Evolutionary conservation across 441 rosid genomes (phyloP), one percentile per base, ranked within the genome.

Genomic region (Bruguiera hainesii): DNA sequence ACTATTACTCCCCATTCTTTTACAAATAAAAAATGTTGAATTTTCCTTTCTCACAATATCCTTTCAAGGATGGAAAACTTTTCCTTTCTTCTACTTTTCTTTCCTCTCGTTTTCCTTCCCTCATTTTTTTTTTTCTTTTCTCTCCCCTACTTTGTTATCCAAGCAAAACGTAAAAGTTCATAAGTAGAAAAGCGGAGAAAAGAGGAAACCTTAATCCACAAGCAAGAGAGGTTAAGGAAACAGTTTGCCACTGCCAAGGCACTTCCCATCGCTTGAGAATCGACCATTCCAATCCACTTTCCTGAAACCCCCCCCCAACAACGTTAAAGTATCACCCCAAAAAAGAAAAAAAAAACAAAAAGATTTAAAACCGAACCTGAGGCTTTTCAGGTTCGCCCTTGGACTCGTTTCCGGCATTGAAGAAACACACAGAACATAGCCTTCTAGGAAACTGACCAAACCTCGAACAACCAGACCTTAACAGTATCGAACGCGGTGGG

Each of bases 231-330:
- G 98, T 88, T 71, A 95, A 82, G 7, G 93, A 88, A 79, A 82
- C 87, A 46, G 94, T 88, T 70, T 80, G 96, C 98, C 99, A 88
- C 59, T 77, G 77, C 98, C 99, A 94, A 19, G 99, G 99, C 42
- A 85, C 97, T 53, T 94, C 88, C 99, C 97, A 94, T 67, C 92
- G 78, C 79, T 86, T 53, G 31, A 91, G 82, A 55, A 89, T 77
- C 16, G 86, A 84, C 96, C 92, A 90, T 15, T 80, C 84, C 67
- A 73, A 65, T 64, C 76, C 79, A 69, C 71, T 68, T 60, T 73
- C 87, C 85, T 87, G 63, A 48, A 63, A 68, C 26, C 26, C 26
- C 26, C 4, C 18, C 15, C n/a, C 4, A 7, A n/a, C n/a, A 21
- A 48, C 48, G 28, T 37, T 25, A 15, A 37, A 8, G 13, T 49